Conservation (phyloP, 192 early-diverging fungal species). For the Linnemannia schmuckeri region DNA sequence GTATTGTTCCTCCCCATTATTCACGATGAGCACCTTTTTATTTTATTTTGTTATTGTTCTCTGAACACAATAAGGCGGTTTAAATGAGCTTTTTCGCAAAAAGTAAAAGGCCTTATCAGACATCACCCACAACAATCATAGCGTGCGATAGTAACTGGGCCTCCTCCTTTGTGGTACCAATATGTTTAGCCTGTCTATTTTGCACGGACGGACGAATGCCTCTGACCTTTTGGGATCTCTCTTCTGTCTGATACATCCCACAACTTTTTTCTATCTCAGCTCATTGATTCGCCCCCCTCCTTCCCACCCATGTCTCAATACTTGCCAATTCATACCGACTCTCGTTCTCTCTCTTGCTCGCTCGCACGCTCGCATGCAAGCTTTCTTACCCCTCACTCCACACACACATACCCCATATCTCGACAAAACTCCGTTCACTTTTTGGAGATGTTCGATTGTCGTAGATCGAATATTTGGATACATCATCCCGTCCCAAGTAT, state of each 20-base stretch:
- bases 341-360: too few relatives aligned
- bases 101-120: background rate
- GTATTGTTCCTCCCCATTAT: background rate
- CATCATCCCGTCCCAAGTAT: background rate
- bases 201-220: background rate
- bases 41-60: background rate
- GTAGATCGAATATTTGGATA: background rate
- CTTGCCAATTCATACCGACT: too few relatives aligned
- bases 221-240: background rate
- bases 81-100: background rate
- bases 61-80: background rate
- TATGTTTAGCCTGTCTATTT: constrained; percentile 6
- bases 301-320: too few relatives aligned
- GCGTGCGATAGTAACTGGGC: background rate
- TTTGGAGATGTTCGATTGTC: background rate
- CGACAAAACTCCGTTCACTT: background rate
- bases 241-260: background rate
- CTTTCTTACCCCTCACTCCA: background rate
- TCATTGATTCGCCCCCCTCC: too few relatives aligned
- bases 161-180: background rate
- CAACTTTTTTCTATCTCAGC: too few relatives aligned
- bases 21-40: background rate
- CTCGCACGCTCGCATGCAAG: background rate
- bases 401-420: background rate
- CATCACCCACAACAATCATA: background rate